Evolutionary conservation across 2,329 filamentous ascomycete genomes (phyloP), one percentile per base, ranked within the genome.

Genomic region (Cucurbitaria berberidis): DNA sequence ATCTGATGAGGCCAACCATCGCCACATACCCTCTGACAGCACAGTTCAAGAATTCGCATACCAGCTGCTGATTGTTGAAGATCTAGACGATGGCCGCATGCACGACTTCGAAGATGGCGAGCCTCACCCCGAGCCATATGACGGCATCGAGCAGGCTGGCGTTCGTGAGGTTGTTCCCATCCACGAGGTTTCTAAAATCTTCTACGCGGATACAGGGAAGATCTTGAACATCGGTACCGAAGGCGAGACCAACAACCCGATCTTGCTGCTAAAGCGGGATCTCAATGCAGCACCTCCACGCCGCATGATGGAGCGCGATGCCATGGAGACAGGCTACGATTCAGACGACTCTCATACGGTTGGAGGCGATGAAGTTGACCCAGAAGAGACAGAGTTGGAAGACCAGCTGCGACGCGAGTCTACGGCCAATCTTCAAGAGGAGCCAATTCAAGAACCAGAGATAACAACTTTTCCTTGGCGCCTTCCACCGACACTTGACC

Each of bases 191-290:
- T 90, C 91, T 5, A 96, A 96, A 69, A 91, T 96, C 27, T 96
- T 96, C 75, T 97, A 96, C 67, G 91, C 92, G 1, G 90, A 96
- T 62, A 96, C 91, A 0, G 92, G 92, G 16, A 90, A 90, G 63
- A 90, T 97, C 9, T 80, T 97, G 22, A 96, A 96, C 56, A 92
- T 97, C 49, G 87, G 87, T 13, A 81, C 77, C 2, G 84, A 88
- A 21, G 85, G 82, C 13, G 87, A 88, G 61, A 83, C 83, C 2
- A 91, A 89, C 66, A 90, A 86, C 53, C 89, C 90, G 0, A 85
- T 93, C 1, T 77, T 95, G 1, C 75, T 95, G 0, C 72, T 95
- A 36, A 93, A 92, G 71, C 80, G 90, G 60, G 89, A 93, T 62
- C 60, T 84, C 5, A 81, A 86, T 53, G 86, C 88, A 15, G 76